These are phyloP conservation scores for Rhynchospora breviuscula DNA, from an alignment of 176 grass and related monocot genomes.

Conservation along the genomic window DNA sequence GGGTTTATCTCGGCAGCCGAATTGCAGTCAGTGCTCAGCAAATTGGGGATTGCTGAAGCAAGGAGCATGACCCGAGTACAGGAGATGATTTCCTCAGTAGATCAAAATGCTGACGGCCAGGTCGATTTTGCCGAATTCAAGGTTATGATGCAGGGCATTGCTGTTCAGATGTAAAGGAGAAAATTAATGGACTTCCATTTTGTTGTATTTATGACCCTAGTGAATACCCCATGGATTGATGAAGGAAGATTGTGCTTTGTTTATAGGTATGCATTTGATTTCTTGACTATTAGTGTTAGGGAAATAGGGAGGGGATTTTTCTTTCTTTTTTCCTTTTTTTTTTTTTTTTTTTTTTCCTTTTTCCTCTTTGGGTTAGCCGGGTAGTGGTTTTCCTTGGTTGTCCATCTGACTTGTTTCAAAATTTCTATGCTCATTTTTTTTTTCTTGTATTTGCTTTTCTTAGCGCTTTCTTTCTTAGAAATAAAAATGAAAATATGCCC, in stretches of 20 bases:
- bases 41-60: slow-evolving; percentile 77
- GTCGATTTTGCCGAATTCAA: slow-evolving; percentile 97
- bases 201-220: slow-evolving; percentile 23
- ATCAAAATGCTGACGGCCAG: slow-evolving; percentile 61
- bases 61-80: slow-evolving; percentile 51
- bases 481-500: not conserved
- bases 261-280: not conserved
- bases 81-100: slow-evolving; percentile 95
- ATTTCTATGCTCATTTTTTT: not conserved
- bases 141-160: slow-evolving; percentile 88
- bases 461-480: not conserved
- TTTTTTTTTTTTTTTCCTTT: not conserved
- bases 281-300: not conserved
- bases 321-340: slow-evolving; percentile 1
- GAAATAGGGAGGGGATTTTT: slow-evolving; percentile 2
- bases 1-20: slow-evolving; percentile 85
- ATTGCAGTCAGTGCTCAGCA: slow-evolving; percentile 82
- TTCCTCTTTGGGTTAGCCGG: not conserved
- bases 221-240: not conserved
- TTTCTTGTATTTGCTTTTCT: not conserved
- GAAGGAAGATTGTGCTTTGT: not conserved
- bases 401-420: slow-evolving; percentile 23
- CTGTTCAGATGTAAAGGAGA: slow-evolving; percentile 48
- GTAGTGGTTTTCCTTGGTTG: slow-evolving; percentile 18
- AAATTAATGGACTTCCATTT: not conserved